A percentile compares a stretch with the other conserved stretches of the same genome.
phyloP scores from a whole-genome alignment of 192 early-diverging fungal genomes.

The Polychytrium aggregatum region DNA sequence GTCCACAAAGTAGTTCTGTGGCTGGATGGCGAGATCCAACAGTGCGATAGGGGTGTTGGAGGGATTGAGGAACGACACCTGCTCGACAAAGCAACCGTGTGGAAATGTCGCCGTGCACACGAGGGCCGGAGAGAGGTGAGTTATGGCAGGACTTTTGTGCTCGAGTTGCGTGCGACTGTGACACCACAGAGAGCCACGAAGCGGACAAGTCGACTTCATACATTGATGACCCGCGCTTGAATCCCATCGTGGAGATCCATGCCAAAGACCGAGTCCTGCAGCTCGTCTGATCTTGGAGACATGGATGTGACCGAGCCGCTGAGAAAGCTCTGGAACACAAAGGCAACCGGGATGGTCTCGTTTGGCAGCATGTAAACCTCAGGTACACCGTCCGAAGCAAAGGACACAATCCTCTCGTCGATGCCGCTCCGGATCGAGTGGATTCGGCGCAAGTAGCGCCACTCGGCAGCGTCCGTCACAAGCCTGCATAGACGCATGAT shows the following conservation, averaged over 20 bases:
- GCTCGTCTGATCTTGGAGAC: too few species aligned
- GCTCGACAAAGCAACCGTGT: not conserved
- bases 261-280: too few species aligned
- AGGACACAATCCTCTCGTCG: conserved; percentile 15
- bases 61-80: conserved; percentile 19
- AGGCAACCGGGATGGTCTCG: conserved; percentile 30
- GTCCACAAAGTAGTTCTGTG: conserved; percentile 15
- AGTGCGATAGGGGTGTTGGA: conserved; percentile 14
- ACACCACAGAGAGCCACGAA: too few species aligned
- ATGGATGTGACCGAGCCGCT: too few species aligned
- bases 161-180: too few species aligned
- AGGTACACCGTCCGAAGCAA: conserved; percentile 7
- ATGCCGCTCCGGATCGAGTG: conserved; percentile 12
- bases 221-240: too few species aligned
- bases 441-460: conserved; percentile 22
- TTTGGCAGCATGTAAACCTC: conserved; percentile 13
- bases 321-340: conserved; percentile 35
- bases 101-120: too few species aligned
- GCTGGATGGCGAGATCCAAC: conserved; percentile 16
- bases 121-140: too few species aligned
- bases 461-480: conserved; percentile 13
- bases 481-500: conserved; percentile 9
- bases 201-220: too few species aligned
- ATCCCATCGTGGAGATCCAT: too few species aligned
- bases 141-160: too few species aligned